Conservation (phyloP, 2,329 filamentous ascomycete genomes). For the Trichoderma aggressivum region DNA sequence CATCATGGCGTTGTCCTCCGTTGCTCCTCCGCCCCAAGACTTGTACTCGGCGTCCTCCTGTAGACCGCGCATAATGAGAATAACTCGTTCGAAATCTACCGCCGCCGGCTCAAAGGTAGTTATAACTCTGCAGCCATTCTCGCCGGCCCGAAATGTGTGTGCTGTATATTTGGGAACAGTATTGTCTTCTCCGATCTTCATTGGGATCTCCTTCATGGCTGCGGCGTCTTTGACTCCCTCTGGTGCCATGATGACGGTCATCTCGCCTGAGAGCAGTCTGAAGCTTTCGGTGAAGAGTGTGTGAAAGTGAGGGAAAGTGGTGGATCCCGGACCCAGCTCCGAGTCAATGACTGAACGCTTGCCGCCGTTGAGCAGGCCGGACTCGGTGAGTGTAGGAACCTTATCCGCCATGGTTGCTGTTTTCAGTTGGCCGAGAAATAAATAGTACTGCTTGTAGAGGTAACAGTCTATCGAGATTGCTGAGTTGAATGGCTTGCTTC, state of each 20-base stretch:
- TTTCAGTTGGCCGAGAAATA: not conserved
- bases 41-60: not conserved
- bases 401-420: slow-evolving; percentile 1
- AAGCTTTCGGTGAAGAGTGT: slow-evolving; percentile 1
- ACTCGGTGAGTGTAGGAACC: not conserved
- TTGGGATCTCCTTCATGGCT: not conserved
- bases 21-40: not conserved
- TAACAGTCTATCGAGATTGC: not conserved
- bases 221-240: slow-evolving; percentile 6
- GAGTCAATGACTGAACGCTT: slow-evolving; percentile 6
- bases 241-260: not conserved
- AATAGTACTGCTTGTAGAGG: not conserved
- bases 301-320: slow-evolving; percentile 11
- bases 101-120: not conserved
- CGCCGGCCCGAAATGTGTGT: slow-evolving; percentile 7
- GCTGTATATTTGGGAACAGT: not conserved
- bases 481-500: not conserved
- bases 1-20: not conserved
- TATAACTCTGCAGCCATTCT: not conserved
- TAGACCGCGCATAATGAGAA: not conserved
- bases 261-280: not conserved
- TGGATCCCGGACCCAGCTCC: not conserved
- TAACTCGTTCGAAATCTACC: not conserved
- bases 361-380: slow-evolving; percentile 8
- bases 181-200: not conserved